phyloP scores from a whole-genome alignment of 2,329 filamentous ascomycete genomes.

The Aspergillus aculeatus region DNA sequence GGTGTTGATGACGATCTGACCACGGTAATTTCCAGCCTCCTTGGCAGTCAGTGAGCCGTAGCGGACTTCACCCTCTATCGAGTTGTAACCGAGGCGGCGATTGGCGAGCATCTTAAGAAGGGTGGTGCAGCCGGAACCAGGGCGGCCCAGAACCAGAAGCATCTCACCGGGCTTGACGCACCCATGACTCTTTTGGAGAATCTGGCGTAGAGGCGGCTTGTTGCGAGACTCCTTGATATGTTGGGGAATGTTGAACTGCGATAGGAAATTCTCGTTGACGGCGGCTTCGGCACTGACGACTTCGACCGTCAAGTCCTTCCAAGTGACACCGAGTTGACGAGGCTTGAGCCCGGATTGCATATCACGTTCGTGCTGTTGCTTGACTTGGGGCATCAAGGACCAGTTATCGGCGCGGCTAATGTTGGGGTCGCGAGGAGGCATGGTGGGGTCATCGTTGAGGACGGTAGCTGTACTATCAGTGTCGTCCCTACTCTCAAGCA shows the following conservation, averaged over 20 bases:
- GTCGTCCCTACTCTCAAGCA: slow-evolving; percentile 17
- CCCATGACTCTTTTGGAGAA: slow-evolving; percentile 65
- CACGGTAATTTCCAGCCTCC: slow-evolving; percentile 50
- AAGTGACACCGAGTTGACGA: slow-evolving; percentile 62
- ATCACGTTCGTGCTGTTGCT: slow-evolving; percentile 45
- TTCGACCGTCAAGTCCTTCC: slow-evolving; percentile 63
- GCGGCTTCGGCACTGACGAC: slow-evolving; percentile 62
- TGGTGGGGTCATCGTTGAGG: slow-evolving; percentile 24
- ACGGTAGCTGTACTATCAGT: slow-evolving; percentile 31
- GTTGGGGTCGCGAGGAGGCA: slow-evolving; percentile 9
- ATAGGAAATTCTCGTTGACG: slow-evolving; percentile 64
- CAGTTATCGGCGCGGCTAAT: slow-evolving; percentile 43
- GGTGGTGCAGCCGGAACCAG: slow-evolving; percentile 69
- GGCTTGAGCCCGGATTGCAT: slow-evolving; percentile 48
- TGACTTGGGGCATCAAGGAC: slow-evolving; percentile 51
- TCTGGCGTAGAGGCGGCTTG: slow-evolving; percentile 61
- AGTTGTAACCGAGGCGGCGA: slow-evolving; percentile 58
- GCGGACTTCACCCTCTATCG: slow-evolving; percentile 58
- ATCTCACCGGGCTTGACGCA: slow-evolving; percentile 72
- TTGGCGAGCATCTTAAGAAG: slow-evolving; percentile 70
- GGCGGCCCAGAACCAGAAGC: slow-evolving; percentile 67
- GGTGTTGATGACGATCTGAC: slow-evolving; percentile 58
- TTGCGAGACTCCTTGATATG: slow-evolving; percentile 53
- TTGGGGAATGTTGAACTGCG: slow-evolving; percentile 57
- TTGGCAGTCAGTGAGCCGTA: slow-evolving; percentile 51